phyloP scores from a whole-genome alignment of 257 asterid genomes.

The Eustoma russellianum region DNA sequence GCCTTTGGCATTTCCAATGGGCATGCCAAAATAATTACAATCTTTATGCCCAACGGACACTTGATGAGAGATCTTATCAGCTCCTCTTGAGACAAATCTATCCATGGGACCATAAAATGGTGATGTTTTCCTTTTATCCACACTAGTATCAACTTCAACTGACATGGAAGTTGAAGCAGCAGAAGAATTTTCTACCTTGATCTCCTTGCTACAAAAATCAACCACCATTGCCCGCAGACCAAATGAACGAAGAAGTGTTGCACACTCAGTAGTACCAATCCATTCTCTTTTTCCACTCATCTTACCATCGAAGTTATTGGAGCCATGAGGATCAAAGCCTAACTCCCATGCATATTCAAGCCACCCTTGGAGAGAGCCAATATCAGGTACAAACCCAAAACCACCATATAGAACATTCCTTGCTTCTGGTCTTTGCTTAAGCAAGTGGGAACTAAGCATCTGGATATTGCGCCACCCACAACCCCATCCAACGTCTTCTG shows the following conservation, averaged over 20 bases:
- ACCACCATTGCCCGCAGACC: conserved; percentile 79
- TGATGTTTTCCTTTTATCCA: conserved; percentile 24
- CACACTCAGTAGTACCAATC: conserved; percentile 95
- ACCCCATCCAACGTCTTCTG: conserved; percentile 83
- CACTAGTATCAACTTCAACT: conserved; percentile 4
- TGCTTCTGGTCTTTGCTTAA: conserved; percentile 50
- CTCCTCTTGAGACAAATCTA: conserved; percentile 39
- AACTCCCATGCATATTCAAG: conserved; percentile 81
- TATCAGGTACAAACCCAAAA: conserved; percentile 67
- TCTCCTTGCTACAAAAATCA: conserved; percentile 51
- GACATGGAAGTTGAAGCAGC: neutral
- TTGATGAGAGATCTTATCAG: conserved; percentile 15
- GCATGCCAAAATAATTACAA: conserved; percentile 9
- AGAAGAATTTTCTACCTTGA: conserved; percentile 12
- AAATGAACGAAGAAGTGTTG: conserved; percentile 77
- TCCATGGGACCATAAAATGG: conserved; percentile 84
- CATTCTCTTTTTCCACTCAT: conserved; percentile 61
- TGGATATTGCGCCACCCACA: conserved; percentile 99
- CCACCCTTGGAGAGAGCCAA: conserved; percentile 71
- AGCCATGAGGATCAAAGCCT: conserved; percentile 67
- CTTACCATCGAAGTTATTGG: conserved; percentile 49
- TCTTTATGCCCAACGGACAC: conserved; percentile 18
- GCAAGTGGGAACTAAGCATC: conserved; percentile 87
- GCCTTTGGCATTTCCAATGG: conserved; percentile 31
- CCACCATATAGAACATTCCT: conserved; percentile 63